These are phyloP conservation scores for Spatholobus suberectus DNA, from an alignment of 306 rosid species.

Conservation along the genomic window DNA sequence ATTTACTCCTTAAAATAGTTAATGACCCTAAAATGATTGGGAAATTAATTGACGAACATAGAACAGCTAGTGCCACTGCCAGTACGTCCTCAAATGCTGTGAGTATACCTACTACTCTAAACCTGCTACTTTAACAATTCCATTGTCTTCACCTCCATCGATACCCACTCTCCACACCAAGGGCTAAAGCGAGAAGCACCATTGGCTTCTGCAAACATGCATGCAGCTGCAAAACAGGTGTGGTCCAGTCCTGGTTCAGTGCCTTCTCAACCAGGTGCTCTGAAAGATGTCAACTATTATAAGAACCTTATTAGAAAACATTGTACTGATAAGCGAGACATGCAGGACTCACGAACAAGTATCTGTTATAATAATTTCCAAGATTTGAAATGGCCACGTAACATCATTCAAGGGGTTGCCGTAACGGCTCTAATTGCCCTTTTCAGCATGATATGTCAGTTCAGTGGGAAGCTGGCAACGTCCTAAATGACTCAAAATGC, in stretches of 20 bases:
- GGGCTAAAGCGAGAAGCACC: not conserved
- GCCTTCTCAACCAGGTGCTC: not conserved
- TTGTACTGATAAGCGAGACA: not conserved
- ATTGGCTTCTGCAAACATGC: not conserved
- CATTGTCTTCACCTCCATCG: constrained; percentile 30
- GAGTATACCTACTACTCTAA: constrained; percentile 20
- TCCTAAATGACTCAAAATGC: not conserved
- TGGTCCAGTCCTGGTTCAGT: not conserved
- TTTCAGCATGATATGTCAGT: not conserved
- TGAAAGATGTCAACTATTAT: not conserved
- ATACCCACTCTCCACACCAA: not conserved
- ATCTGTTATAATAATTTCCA: too few relatives aligned
- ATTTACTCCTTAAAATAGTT: constrained; percentile 61
- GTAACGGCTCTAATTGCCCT: not conserved
- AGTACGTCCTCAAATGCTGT: constrained; percentile 19
- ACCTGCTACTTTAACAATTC: too few relatives aligned
- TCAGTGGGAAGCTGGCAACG: not conserved
- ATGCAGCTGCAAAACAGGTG: too few relatives aligned
- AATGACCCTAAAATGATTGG: constrained; percentile 67
- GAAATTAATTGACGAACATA: constrained; percentile 48
- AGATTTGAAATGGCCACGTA: not conserved
- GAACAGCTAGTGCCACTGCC: constrained; percentile 8
- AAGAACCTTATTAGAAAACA: not conserved
- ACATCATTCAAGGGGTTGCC: not conserved
- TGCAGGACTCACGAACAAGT: not conserved